These are phyloP conservation scores for Talaromyces sp. DNA, from an alignment of 2,329 filamentous ascomycete species.

Conservation along the genomic window DNA sequence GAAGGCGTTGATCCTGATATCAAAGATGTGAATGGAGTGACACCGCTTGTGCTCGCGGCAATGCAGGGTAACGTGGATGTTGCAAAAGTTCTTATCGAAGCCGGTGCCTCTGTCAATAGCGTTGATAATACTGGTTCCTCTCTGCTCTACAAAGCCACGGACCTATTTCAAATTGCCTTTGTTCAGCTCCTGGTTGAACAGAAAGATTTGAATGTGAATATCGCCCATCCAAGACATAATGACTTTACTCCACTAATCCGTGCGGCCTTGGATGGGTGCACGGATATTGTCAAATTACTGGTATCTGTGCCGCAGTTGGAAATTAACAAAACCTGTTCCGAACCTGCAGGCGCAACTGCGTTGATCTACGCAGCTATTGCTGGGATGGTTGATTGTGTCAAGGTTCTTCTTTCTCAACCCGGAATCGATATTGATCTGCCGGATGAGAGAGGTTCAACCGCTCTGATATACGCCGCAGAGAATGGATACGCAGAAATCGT, in stretches of 20 bases:
- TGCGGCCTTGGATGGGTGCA: neutral
- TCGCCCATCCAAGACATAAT: neutral
- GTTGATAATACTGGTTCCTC: neutral
- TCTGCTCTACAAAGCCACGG: neutral
- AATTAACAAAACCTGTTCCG: neutral
- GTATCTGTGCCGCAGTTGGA: neutral
- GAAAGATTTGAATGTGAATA: neutral
- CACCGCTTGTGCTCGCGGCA: neutral
- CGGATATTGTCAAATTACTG: neutral
- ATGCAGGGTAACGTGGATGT: neutral
- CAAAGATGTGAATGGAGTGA: neutral
- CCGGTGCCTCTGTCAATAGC: neutral
- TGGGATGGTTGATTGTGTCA: neutral
- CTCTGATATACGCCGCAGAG: neutral
- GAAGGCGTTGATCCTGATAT: neutral
- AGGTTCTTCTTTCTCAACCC: neutral
- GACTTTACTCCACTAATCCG: neutral
- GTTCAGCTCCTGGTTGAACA: neutral
- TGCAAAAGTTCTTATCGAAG: neutral
- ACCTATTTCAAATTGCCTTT: neutral
- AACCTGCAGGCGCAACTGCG: neutral
- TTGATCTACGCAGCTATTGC: neutral
- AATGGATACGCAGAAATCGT: neutral
- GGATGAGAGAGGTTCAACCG: conserved; percentile 1
- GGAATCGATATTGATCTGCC: neutral